Conservation (phyloP, 2,329 filamentous ascomycete species). For the Aspergillus intermedius region DNA sequence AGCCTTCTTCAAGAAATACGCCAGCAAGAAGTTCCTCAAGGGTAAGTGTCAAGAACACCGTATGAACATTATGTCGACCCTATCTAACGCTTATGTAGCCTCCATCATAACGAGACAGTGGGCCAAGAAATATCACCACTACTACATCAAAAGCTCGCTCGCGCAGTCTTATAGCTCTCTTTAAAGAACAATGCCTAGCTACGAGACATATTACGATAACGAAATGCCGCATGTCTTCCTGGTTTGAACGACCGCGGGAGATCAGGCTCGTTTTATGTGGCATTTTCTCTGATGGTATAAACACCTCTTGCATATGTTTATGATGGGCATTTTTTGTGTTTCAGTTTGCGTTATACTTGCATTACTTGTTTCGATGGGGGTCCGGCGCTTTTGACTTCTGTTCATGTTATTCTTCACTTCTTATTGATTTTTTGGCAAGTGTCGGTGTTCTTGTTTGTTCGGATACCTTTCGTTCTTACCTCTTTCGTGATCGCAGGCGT, state of each 20-base stretch:
- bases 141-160: conserved; percentile 31
- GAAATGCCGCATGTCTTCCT: conserved; percentile 16
- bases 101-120: conserved; percentile 87
- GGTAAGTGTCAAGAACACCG: conserved; percentile 51
- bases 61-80: too few species aligned
- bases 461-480: conserved; percentile 24
- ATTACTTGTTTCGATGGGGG: conserved; percentile 28
- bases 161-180: conserved; percentile 25
- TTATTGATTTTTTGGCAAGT: conserved; percentile 13
- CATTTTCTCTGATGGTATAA: conserved; percentile 37
- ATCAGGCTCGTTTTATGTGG: conserved; percentile 30
- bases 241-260: conserved; percentile 15
- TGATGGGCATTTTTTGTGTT: conserved; percentile 26
- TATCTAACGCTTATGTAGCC: conserved; percentile 47
- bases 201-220: conserved; percentile 18
- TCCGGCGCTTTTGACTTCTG: conserved; percentile 26
- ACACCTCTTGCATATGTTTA: conserved; percentile 36
- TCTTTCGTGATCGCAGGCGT: conserved; percentile 21
- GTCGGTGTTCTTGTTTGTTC: conserved; percentile 18
- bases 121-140: conserved; percentile 68
- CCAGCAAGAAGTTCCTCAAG: conserved; percentile 98
- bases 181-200: conserved; percentile 28
- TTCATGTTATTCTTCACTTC: conserved; percentile 14
- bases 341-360: conserved; percentile 27
- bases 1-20: conserved; percentile 99